Base-by-base conservation (phyloP, 352 stramenopile genomes). In the Globisporangium splendens region DNA sequence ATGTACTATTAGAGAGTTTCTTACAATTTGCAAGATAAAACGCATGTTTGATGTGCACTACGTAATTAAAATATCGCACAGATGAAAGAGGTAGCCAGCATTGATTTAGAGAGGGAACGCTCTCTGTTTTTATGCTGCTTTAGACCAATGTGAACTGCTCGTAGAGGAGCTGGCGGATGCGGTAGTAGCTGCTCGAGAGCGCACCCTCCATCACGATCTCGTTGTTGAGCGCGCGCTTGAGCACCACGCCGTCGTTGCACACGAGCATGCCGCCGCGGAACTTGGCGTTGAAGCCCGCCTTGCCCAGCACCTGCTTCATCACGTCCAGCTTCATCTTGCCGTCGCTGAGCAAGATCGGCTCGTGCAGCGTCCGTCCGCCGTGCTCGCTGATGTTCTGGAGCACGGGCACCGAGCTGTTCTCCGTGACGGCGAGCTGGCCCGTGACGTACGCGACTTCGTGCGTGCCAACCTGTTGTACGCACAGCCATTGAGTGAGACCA, bases 301-400 rank as follows among this genome's bases (percentile, higher is more conserved):
- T 92, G 41, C 80, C 82, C 33, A 96, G 68, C 54, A 95, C 77
- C 62, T 94, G 84, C 67, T 95, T 94, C 85, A 96, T 93, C 59
- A 93, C 75, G 59, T 93, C 83, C 57, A 96, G 71, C 68, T 93
- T 96, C 68, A 95, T 84, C 70, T 95, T 95, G 69, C 85, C 87
- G 47, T 96, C 84, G 52, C 83, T 94, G 49, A 96, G 72, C 51
- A 94, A 59, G 46, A 96, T 90, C 13, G 86, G 86, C 22, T 91
- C 77, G 65, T 96, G 86, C 3, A 70, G 75, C 15, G 68, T 69
- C 18, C 55, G 62, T 0, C 64, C 69, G 18, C 52, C 65, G 6
- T 71, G 75, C 28, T 80, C 74, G 21, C 72, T 68, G 11, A 80
- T 48, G 56, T 75, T 68, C 56, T 93, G 81, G 39, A 95, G 63